These are phyloP conservation scores for Zoysia pacifica DNA, from an alignment of 176 grass and related monocot species.

Conservation along the genomic window DNA sequence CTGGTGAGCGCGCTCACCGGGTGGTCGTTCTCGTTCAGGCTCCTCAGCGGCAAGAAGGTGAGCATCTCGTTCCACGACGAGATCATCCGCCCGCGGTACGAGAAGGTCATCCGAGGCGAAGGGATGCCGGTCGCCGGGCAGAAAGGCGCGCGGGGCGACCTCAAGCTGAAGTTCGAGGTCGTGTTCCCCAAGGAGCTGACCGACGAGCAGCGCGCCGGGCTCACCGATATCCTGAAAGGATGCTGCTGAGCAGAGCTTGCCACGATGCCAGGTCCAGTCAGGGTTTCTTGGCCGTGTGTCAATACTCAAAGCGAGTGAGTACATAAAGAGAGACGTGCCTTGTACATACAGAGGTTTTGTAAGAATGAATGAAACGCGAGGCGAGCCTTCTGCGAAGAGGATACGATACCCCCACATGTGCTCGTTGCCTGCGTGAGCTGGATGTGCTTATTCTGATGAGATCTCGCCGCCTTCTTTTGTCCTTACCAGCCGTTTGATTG, in stretches of 20 bases:
- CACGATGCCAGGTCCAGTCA: constrained; percentile 21
- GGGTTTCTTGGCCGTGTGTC: constrained; percentile 52
- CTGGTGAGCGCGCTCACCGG: constrained; percentile 77
- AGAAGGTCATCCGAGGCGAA: constrained; percentile 77
- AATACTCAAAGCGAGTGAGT: constrained; percentile 47
- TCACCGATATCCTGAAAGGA: constrained; percentile 60
- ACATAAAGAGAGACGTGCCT: constrained; percentile 47
- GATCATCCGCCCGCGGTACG: constrained; percentile 65
- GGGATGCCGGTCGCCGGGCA: constrained; percentile 71
- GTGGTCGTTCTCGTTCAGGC: constrained; percentile 80
- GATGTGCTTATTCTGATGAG: constrained; percentile 33
- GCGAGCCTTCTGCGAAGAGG: constrained; percentile 30
- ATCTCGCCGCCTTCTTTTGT: constrained; percentile 25
- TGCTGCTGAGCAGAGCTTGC: constrained; percentile 32
- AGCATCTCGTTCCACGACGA: constrained; percentile 70
- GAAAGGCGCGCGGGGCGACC: constrained; percentile 59
- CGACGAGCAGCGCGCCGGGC: constrained; percentile 52
- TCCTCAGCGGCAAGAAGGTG: constrained; percentile 70
- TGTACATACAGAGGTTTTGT: constrained; percentile 78
- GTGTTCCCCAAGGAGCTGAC: constrained; percentile 76
- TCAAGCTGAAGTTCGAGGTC: constrained; percentile 68
- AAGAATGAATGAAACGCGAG: constrained; percentile 43
- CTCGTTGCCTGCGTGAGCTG: constrained; percentile 39
- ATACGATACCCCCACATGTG: background rate
- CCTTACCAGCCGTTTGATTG: constrained; percentile 19